Evolutionary conservation across 1,284 basidiomycete species (phyloP).

Genomic region (Cystobasidium pallidum): DNA sequence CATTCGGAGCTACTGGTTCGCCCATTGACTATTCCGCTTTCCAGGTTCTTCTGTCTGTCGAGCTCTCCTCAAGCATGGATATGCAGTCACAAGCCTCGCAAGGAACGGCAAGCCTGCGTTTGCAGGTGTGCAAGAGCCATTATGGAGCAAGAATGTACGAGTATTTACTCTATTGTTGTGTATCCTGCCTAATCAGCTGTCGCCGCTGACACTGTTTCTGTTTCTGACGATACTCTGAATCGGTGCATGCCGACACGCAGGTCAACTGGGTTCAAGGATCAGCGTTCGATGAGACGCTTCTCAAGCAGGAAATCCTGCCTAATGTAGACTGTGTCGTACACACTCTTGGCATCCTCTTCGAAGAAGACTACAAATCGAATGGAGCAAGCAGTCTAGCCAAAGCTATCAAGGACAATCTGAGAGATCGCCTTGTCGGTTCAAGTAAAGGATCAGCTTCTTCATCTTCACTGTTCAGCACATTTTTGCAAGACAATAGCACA

Average conservation of each 20-base stretch:
- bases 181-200: conserved; percentile 63
- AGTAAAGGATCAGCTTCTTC: not conserved
- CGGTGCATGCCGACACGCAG: conserved; percentile 56
- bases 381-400: conserved; percentile 65
- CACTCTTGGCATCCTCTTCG: conserved; percentile 89
- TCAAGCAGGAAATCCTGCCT: conserved; percentile 67
- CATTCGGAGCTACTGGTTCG: not conserved
- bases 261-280: conserved; percentile 82
- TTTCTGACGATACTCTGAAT: not conserved
- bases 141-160: conserved; percentile 18
- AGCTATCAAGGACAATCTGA: conserved; percentile 60
- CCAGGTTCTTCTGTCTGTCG: conserved; percentile 89
- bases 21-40: not conserved
- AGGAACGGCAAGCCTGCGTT: conserved; percentile 75
- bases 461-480: conserved; percentile 45
- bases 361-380: conserved; percentile 79
- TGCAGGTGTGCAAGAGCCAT: conserved; percentile 50
- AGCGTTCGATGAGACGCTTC: conserved; percentile 75
- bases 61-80: conserved; percentile 77
- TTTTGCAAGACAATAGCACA: conserved; percentile 52
- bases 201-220: conserved; percentile 8
- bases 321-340: conserved; percentile 80
- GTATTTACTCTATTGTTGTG: conserved; percentile 79
- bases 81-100: conserved; percentile 72
- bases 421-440: conserved; percentile 44